These are phyloP conservation scores for Saccharomycopsis sp. DNA, from an alignment of 805 yeast genomes.

Conservation along the genomic window DNA sequence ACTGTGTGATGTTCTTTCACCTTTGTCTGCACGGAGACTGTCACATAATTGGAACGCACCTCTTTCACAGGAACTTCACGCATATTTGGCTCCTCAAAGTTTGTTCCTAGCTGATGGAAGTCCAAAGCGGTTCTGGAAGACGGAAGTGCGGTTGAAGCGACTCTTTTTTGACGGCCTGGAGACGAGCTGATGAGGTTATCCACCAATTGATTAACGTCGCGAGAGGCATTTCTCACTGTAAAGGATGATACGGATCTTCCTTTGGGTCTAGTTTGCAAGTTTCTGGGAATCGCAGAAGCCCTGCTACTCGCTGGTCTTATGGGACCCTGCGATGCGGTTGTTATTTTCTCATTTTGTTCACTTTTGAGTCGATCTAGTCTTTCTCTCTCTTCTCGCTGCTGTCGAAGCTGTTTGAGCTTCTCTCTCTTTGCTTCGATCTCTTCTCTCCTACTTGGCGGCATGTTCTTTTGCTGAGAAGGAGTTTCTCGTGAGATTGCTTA, in stretches of 20 bases:
- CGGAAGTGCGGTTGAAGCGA: not conserved
- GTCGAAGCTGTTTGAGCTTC: conserved; percentile 15
- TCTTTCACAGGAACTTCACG: not conserved
- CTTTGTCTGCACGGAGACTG: conserved; percentile 11
- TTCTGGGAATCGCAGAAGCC: not conserved
- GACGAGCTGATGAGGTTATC: conserved; percentile 9
- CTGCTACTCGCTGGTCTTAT: not conserved
- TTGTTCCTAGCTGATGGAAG: not conserved
- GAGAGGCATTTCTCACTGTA: not conserved
- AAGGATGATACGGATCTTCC: not conserved
- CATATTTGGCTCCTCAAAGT: not conserved
- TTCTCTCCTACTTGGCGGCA: conserved; percentile 15
- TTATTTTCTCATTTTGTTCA: not conserved
- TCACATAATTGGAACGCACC: conserved; percentile 8
- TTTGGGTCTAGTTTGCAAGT: not conserved
- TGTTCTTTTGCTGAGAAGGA: not conserved
- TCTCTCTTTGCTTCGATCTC: conserved; percentile 21
- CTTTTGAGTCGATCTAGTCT: conserved; percentile 1
- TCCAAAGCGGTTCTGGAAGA: not conserved
- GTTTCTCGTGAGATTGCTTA: no score
- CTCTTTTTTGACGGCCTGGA: not conserved
- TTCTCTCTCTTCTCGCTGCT: conserved; percentile 19
- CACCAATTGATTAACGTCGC: conserved; percentile 11
- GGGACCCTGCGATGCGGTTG: not conserved
- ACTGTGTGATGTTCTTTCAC: not conserved